Evolutionary conservation across 1,284 basidiomycete species (phyloP), one percentile per base, ranked within the genome.

Genomic region (Apiotrichum montevideense): DNA sequence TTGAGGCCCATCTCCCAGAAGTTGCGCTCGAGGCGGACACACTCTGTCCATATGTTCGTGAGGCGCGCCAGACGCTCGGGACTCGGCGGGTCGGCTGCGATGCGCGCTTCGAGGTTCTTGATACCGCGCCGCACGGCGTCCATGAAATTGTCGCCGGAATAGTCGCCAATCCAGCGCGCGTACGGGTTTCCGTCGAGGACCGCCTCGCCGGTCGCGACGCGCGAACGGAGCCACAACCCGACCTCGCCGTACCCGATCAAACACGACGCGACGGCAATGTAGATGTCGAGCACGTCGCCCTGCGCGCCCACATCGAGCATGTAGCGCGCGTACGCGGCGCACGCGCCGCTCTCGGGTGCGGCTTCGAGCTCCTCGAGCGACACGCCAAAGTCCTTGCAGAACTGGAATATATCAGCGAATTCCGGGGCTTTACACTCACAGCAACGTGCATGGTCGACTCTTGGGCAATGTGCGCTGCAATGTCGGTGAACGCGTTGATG

Each of bases 201-300:
- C 2, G 87, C 83, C 79, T 80, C 72, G 1, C 80, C 79, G 35
- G 72, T 70, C 21, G 70, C 65, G 1, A 84, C 80, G 59, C 86
- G 80, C 51, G 79, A 81, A 72, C 82, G 82, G 47, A 88, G 77
- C 87, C 84, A 94, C 43, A 90, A 77, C 0, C 92, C 94, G 0
- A 95, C 89, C 72, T 96, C 90, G n/a, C 91, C 94, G 68, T 97
- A 98, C 0, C 94, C 94, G 0, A 96, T 77, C 11, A 96, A 79
- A 72, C 94, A 98, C 4, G 89, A 87, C 14, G 87, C 84, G 2
- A 94, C 82, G 0, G 90, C 88, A 71, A 96, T 85, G 29, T 88
- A 75, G 10, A 94, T 77, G 59, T 85, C 86, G 34, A 85, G 82
- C 11, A 84, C 74, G 68, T 92, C 88, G 4, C 90, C 80, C 70